phyloP scores from a whole-genome alignment of 2,329 filamentous ascomycete species.

The Tolypocladium nubicola region DNA sequence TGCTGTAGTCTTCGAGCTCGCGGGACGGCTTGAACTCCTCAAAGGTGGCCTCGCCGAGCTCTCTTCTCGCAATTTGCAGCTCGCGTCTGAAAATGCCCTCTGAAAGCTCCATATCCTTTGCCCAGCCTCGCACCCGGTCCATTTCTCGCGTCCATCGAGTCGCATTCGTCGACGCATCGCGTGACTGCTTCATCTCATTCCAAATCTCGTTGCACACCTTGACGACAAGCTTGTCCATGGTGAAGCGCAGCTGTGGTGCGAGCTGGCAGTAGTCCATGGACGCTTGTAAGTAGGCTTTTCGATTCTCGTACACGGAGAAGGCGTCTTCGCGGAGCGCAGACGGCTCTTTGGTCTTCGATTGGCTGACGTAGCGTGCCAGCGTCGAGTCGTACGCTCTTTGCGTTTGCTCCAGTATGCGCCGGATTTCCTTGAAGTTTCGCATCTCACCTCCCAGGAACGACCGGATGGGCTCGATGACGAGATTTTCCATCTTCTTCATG shows the following conservation, averaged over 20 bases:
- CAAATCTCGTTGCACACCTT: slow-evolving; percentile 78
- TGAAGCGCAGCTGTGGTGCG: slow-evolving; percentile 73
- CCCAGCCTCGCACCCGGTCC: slow-evolving; percentile 87
- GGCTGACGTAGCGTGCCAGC: slow-evolving; percentile 69
- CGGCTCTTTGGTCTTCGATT: slow-evolving; percentile 88
- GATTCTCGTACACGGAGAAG: slow-evolving; percentile 86
- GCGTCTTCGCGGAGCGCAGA: slow-evolving; percentile 88
- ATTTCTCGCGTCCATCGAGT: slow-evolving; percentile 67
- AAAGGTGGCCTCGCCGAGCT: slow-evolving; percentile 72
- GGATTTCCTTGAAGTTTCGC: slow-evolving; percentile 74
- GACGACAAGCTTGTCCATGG: slow-evolving; percentile 79
- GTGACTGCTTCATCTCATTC: slow-evolving; percentile 68
- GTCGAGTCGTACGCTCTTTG: slow-evolving; percentile 80
- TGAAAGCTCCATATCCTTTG: slow-evolving; percentile 85
- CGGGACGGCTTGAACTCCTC: slow-evolving; percentile 66
- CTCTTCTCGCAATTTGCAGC: slow-evolving; percentile 64
- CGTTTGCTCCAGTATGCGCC: slow-evolving; percentile 62
- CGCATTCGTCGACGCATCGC: slow-evolving; percentile 56
- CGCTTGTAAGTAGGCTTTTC: slow-evolving; percentile 81
- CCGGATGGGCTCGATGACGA: slow-evolving; percentile 73
- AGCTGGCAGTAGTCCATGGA: slow-evolving; percentile 89
- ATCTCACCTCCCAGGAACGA: slow-evolving; percentile 71
- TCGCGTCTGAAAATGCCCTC: slow-evolving; percentile 77
- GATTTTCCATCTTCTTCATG: slow-evolving; percentile 66
- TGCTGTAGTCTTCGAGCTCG: slow-evolving; percentile 85